Base-by-base conservation (phyloP, 208 protist species). In the Balamuthia mandrillaris region DNA sequence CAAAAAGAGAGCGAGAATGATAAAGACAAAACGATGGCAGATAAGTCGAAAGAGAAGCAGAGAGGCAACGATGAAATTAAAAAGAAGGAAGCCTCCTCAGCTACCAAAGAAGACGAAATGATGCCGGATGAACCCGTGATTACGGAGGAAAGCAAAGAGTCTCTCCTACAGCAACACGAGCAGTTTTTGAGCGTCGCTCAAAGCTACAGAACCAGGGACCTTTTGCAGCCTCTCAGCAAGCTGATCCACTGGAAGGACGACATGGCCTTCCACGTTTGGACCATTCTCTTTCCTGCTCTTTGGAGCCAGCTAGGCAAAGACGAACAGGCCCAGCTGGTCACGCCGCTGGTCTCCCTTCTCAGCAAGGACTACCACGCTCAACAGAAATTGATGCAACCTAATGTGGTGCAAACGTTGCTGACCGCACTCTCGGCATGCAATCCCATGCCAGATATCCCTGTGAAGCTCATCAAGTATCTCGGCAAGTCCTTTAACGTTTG, bases 401-500 rank as follows among this genome's bases (percentile, higher is more conserved):
- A 66, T 24, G 60, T 66, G 16, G 41, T 66, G 21, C 60, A 66
- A 24, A 35, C 60, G 31, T 35, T 66, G 3, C 60, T 66, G 3
- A 27, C 33, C 27, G 12, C 60, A 10, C 31, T 66, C 60, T 66
- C 60, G 6, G 31, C 31, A 29, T 66, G 60, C 60, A 9, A 2
- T 14, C 60, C 60, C 7, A 35, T 66, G 41, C 21, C 21, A 6
- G 6, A 16, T 35, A 16, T 66, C 31, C 60, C 68, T 21, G 68
- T 37, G 33, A 45, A 78, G 49, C 68, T 78, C n/a, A 31, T 78
- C 49, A 78, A 78, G 3, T 78, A 78, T 39, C 14, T 78, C 27
- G 68, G 68, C 68, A 78, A 78, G 68, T 39, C 68, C 33, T 56
- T 58, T 35, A 78, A 78, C 24, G 68, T 45, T 24, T 78, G 68